Evolutionary conservation across 345 rosid species (phyloP).

Genomic region (Cochlearia excelsa): DNA sequence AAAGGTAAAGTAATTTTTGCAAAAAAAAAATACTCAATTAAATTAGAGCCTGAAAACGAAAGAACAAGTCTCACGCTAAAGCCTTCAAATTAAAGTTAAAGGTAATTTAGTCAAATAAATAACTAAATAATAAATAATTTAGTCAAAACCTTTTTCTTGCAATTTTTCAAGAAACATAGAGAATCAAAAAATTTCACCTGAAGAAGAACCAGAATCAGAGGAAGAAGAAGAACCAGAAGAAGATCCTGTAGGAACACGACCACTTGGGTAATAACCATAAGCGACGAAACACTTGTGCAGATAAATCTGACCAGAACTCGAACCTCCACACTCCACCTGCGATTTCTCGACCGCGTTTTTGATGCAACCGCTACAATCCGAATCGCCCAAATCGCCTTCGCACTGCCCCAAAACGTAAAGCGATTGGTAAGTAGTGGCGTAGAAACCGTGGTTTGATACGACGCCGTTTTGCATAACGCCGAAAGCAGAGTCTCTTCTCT

Average conservation of each 20-base stretch:
- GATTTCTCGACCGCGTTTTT: constrained; percentile 74
- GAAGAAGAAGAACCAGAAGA: constrained; percentile 42
- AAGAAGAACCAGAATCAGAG: constrained; percentile 25
- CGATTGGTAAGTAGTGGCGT: constrained; percentile 58
- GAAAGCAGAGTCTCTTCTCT: constrained; percentile 79
- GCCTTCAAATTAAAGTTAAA: constrained; percentile 34
- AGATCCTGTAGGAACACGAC: constrained; percentile 54
- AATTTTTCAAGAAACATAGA: not conserved
- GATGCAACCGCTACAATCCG: constrained; percentile 83
- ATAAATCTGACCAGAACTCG: constrained; percentile 80
- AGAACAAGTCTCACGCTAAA: constrained; percentile 28
- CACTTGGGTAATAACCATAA: constrained; percentile 77
- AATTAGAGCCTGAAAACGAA: constrained; percentile 27
- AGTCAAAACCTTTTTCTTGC: no score
- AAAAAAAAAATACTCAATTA: not conserved
- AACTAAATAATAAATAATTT: no score
- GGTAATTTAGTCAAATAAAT: no score
- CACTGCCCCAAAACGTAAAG: constrained; percentile 83
- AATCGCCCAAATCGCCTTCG: constrained; percentile 91
- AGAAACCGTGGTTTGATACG: constrained; percentile 69
- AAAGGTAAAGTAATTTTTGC: not conserved
- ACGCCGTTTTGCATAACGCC: constrained; percentile 67
- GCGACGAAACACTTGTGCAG: constrained; percentile 87
- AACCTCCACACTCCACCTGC: constrained; percentile 89
- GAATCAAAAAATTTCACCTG: constrained; percentile 24